A percentile compares a stretch with the other conserved stretches of the same genome.
Evolutionary conservation across 2,329 filamentous ascomycete genomes (phyloP).

Genomic region (Fusarium irregulare): DNA sequence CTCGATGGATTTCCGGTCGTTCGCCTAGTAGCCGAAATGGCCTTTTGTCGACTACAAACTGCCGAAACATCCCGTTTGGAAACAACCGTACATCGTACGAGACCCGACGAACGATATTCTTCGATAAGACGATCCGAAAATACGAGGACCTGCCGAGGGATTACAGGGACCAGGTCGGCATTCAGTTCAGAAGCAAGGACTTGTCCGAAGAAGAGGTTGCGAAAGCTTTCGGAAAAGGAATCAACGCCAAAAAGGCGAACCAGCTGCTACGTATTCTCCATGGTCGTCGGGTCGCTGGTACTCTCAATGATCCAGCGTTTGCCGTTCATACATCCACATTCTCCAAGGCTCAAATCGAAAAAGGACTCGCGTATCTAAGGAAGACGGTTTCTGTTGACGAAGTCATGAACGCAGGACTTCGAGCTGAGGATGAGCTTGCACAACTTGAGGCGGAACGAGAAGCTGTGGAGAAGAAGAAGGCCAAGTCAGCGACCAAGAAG

Average conservation of each 20-base stretch:
- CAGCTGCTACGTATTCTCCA: conserved; percentile 68
- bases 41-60: conserved; percentile 15
- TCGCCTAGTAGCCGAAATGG: conserved; percentile 14
- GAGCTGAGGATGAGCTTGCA: conserved; percentile 71
- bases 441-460: conserved; percentile 59
- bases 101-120: conserved; percentile 51
- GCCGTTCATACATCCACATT: conserved; percentile 60
- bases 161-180: conserved; percentile 66
- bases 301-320: conserved; percentile 68
- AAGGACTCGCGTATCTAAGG: conserved; percentile 67
- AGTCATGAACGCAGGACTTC: conserved; percentile 67
- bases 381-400: conserved; percentile 68
- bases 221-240: conserved; percentile 62
- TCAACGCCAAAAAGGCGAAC: conserved; percentile 62
- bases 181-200: conserved; percentile 64
- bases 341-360: conserved; percentile 54
- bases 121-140: conserved; percentile 57
- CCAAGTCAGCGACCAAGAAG: conserved; percentile 35
- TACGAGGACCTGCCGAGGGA: conserved; percentile 68
- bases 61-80: conserved; percentile 22
- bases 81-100: conserved; percentile 33
- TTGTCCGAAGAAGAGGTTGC: conserved; percentile 60
- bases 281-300: conserved; percentile 72
- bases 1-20: conserved; percentile 41
- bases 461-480: conserved; percentile 37